Conservation (phyloP, 1,284 basidiomycete genomes). For the Coniferiporia sulphurascens region DNA sequence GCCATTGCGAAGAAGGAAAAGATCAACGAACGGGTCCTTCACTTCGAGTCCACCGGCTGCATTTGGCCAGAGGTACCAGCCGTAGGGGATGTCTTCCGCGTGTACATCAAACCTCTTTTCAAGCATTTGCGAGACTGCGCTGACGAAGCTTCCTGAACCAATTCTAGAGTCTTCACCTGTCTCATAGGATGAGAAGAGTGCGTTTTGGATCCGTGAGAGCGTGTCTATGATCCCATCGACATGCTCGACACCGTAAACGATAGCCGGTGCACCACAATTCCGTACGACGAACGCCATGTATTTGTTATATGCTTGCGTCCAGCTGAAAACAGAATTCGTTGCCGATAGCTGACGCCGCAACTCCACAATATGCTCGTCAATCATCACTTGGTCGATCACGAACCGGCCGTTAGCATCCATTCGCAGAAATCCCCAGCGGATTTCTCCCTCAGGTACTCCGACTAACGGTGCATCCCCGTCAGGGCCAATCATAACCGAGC, state of each 20-base stretch:
- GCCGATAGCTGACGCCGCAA: constrained; percentile 35
- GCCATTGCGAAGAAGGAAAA: constrained; percentile 30
- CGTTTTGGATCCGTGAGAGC: constrained; percentile 33
- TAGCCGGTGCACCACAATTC: constrained; percentile 36
- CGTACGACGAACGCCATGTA: constrained; percentile 39
- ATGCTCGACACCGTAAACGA: constrained; percentile 34
- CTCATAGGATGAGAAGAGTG: constrained; percentile 29
- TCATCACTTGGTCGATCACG: constrained; percentile 34
- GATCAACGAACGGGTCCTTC: constrained; percentile 35
- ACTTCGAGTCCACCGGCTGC: constrained; percentile 37
- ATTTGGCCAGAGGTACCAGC: constrained; percentile 42
- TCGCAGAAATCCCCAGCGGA: constrained; percentile 39
- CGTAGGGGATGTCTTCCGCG: constrained; percentile 33
- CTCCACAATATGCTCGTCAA: constrained; percentile 35
- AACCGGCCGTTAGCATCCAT: constrained; percentile 32
- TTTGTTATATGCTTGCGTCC: constrained; percentile 40
- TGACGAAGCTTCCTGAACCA: constrained; percentile 20
- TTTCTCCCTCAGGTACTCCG: constrained; percentile 32
- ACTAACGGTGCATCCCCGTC: constrained; percentile 1
- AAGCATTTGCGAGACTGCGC: constrained; percentile 32
- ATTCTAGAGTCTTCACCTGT: constrained; percentile 25
- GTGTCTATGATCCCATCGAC: constrained; percentile 33
- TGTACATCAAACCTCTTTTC: constrained; percentile 30
- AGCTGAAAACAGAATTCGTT: constrained; percentile 38
- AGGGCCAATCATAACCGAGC: constrained; percentile 31